Evolutionary conservation across 495 filamentous ascomycete species (phyloP), one percentile per base, ranked within the genome.

Genomic region (Massariosphaeria phaeospora): DNA sequence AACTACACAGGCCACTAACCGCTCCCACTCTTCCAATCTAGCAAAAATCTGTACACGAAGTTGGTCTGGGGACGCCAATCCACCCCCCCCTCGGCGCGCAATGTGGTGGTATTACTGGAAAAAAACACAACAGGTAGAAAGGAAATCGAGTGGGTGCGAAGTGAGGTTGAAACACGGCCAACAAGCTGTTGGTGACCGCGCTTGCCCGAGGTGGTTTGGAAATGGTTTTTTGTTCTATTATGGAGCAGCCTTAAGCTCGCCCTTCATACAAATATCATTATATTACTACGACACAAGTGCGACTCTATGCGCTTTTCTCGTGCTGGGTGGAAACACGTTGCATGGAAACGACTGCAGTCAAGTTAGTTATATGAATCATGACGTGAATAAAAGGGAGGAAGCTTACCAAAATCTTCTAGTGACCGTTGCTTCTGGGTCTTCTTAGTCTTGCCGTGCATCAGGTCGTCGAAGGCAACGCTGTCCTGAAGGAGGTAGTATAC

Each of bases 381-480:
- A 21, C 23, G 35, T 52, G 12, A 21, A 39, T 1, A 31, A 26
- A 44, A 17, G 31, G 11, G 4, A 33, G 18, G 21, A 15, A 26
- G 24, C 84, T 79, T 79, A 89, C 85, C 77, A 59, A 95, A 91
- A 70, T 95, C 89, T 73, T 95, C 89, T 54, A 88, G 71, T 1
- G 79, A 82, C 49, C 85, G 75, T 73, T 91, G 83, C 72, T 84
- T 86, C 58, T 78, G 74, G 67, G 79, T 82, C 69, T 82, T 83
- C 73, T 86, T 85, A 51, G 80, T 81, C 76, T 88, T 89, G 67
- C 89, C 86, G 71, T 95, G 88, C 86, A 94, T 91, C 55, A 95
- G 76, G 75, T 91, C 89, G 72, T 95, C 86, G 70, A 95, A 94
- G 39, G 80, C 80, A 29, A 74, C 67, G 64, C 82, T 88, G 69